These are phyloP conservation scores for Leccinum subgranulosum DNA, from an alignment of 768 basidiomycete genomes.

Conservation along the genomic window DNA sequence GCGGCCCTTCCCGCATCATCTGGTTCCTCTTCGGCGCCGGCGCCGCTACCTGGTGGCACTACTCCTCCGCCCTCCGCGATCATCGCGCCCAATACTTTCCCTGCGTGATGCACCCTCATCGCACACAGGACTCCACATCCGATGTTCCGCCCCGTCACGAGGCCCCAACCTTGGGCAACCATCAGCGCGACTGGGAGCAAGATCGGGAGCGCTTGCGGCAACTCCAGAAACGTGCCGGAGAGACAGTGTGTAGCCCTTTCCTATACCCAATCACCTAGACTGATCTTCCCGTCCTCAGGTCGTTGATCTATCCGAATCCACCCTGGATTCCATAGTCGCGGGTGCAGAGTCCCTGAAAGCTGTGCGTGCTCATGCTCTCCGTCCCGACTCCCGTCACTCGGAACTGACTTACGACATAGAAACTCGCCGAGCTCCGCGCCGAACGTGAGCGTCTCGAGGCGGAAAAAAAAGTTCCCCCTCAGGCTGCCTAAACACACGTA, in stretches of 20 bases:
- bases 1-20: constrained; percentile 55
- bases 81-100: constrained; percentile 33
- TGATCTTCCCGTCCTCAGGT: constrained; percentile 34
- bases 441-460: constrained; percentile 41
- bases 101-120: constrained; percentile 25
- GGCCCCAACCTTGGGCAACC: constrained; percentile 8
- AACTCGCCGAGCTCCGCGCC: constrained; percentile 25
- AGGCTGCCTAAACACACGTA: constrained; percentile 25
- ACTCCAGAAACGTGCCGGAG: constrained; percentile 47
- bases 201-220: constrained; percentile 46
- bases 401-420: constrained; percentile 25
- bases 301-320: constrained; percentile 62
- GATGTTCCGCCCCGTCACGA: constrained; percentile 7
- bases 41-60: constrained; percentile 34
- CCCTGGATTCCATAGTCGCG: constrained; percentile 57
- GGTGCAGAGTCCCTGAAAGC: constrained; percentile 58
- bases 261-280: background rate
- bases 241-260: constrained; percentile 39
- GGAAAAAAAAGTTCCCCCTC: constrained; percentile 36
- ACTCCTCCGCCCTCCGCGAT: constrained; percentile 43
- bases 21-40: constrained; percentile 68
- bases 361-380: constrained; percentile 36
- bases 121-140: constrained; percentile 8
- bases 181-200: constrained; percentile 39
- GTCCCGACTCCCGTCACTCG: background rate